These are phyloP conservation scores for Lentinula sp. DNA, from an alignment of 768 basidiomycete genomes.

Conservation along the genomic window DNA sequence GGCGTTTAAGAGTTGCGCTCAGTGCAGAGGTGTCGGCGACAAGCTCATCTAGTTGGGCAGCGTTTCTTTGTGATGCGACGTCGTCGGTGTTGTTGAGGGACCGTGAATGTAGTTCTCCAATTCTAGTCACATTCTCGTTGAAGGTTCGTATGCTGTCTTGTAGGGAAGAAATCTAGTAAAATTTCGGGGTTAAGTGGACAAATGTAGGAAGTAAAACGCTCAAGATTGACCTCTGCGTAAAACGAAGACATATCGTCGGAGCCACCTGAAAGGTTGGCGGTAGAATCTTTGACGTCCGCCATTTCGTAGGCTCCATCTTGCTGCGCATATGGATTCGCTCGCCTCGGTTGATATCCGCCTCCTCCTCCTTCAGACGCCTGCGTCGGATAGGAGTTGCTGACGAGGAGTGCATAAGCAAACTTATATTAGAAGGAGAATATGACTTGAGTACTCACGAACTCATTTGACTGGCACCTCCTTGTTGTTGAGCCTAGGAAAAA, in stretches of 20 bases:
- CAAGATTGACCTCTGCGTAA: slow-evolving; percentile 60
- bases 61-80: slow-evolving; percentile 51
- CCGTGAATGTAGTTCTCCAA: slow-evolving; percentile 69
- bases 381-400: slow-evolving; percentile 61
- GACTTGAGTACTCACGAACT: slow-evolving; percentile 35
- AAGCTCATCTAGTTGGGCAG: slow-evolving; percentile 59
- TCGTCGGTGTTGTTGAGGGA: slow-evolving; percentile 77
- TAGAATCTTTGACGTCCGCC: slow-evolving; percentile 59
- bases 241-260: slow-evolving; percentile 63
- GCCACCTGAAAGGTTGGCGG: slow-evolving; percentile 26
- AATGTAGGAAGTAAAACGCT: background rate
- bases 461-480: slow-evolving; percentile 43
- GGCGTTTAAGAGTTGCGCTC: slow-evolving; percentile 61
- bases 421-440: slow-evolving; percentile 8
- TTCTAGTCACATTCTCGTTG: slow-evolving; percentile 61
- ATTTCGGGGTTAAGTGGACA: background rate
- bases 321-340: slow-evolving; percentile 60
- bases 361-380: slow-evolving; percentile 44
- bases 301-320: slow-evolving; percentile 70
- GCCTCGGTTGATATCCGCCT: slow-evolving; percentile 34
- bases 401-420: slow-evolving; percentile 2
- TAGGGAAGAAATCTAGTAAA: slow-evolving; percentile 59
- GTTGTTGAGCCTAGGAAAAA: slow-evolving; percentile 58
- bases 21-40: slow-evolving; percentile 67
- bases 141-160: slow-evolving; percentile 66